Conservation (phyloP, 768 basidiomycete genomes). For the Pleurotus salmoneostramineus region DNA sequence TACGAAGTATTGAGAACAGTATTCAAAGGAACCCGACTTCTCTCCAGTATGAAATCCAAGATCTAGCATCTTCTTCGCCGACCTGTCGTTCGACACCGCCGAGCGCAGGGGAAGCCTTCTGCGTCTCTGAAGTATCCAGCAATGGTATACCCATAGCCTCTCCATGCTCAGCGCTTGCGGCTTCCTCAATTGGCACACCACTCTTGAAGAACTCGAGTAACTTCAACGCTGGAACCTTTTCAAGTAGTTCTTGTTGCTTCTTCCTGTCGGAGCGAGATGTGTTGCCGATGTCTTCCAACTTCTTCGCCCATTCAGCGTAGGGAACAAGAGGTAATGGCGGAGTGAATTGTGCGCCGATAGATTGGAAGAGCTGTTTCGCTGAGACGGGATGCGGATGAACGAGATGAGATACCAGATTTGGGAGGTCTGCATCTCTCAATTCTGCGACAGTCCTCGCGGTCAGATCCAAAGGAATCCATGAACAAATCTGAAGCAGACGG, state of each 20-base stretch:
- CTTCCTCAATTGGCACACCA: background rate
- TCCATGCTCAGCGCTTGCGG: background rate
- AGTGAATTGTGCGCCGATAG: constrained; percentile 10
- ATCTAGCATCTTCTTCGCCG: background rate
- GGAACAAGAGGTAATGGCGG: constrained; percentile 14
- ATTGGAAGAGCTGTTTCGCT: constrained; percentile 11
- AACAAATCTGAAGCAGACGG: constrained; percentile 6
- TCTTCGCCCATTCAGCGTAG: constrained; percentile 16
- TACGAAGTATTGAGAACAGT: background rate
- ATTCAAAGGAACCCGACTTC: background rate
- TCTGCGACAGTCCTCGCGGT: constrained; percentile 17
- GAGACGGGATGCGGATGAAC: constrained; percentile 16
- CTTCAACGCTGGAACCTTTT: constrained; percentile 11
- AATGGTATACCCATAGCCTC: constrained; percentile 13
- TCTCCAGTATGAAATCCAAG: constrained; percentile 12
- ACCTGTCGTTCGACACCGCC: background rate
- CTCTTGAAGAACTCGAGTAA: constrained; percentile 12
- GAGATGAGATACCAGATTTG: constrained; percentile 11
- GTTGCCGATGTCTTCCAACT: constrained; percentile 9
- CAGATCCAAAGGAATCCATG: constrained; percentile 20
- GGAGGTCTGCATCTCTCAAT: constrained; percentile 7
- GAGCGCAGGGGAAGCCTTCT: constrained; percentile 3
- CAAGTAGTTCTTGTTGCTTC: background rate
- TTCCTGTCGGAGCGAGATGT: background rate
- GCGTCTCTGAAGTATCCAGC: constrained; percentile 6